These are phyloP conservation scores for Entomortierella parvispora DNA, from an alignment of 192 early-diverging fungal species.

Conservation along the genomic window DNA sequence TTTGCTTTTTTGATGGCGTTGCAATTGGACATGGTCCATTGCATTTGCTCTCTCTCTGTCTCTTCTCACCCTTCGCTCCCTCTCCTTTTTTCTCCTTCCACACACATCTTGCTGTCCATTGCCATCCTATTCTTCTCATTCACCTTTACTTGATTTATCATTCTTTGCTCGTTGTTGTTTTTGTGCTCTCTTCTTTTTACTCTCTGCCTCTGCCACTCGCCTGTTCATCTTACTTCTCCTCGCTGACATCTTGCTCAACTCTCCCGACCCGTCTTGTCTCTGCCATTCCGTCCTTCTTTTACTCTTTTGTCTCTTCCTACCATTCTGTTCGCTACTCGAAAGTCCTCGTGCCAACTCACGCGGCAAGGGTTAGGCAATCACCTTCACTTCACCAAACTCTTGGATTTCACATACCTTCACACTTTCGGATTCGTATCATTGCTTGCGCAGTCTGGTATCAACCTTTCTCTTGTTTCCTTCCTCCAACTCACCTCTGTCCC, in stretches of 20 bases:
- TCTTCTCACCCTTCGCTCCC: conserved; percentile 2
- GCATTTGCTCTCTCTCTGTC: neutral
- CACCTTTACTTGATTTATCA: neutral
- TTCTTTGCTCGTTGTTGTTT: too few species aligned
- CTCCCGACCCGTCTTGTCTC: neutral
- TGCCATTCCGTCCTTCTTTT: neutral
- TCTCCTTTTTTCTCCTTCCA: neutral
- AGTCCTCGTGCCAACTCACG: too few species aligned
- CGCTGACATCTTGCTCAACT: neutral
- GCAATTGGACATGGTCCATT: neutral
- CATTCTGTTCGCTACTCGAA: too few species aligned
- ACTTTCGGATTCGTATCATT: too few species aligned
- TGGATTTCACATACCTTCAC: too few species aligned
- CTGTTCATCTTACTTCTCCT: neutral
- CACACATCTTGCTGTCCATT: neutral
- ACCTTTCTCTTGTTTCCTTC: neutral
- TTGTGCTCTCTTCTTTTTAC: neutral
- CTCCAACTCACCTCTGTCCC: neutral
- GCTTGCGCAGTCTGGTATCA: too few species aligned
- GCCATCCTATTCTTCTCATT: neutral
- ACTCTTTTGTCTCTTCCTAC: neutral
- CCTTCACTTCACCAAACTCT: too few species aligned
- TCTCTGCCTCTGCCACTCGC: neutral
- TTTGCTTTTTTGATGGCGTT: too few species aligned
- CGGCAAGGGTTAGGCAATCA: too few species aligned